phyloP scores from a whole-genome alignment of 2,329 filamentous ascomycete species.

The Ambrosiella cleistominuta region DNA sequence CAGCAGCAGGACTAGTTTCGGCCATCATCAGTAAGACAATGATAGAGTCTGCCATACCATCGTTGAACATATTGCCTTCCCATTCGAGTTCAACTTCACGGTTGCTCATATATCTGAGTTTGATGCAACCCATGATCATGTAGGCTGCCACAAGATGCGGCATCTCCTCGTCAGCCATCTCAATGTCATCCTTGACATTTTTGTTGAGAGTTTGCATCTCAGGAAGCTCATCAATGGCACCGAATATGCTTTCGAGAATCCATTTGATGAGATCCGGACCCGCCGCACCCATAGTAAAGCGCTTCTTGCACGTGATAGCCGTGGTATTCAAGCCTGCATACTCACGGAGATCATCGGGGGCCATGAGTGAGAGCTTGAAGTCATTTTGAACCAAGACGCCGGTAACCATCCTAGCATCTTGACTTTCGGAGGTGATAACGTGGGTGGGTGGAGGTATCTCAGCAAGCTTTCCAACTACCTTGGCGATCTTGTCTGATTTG shows the following conservation, averaged over 20 bases:
- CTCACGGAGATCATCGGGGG: conserved; percentile 84
- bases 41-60: conserved; percentile 92
- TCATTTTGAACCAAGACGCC: conserved; percentile 94
- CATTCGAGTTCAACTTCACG: conserved; percentile 84
- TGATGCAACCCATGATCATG: conserved; percentile 77
- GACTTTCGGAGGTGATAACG: conserved; percentile 18
- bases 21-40: conserved; percentile 84
- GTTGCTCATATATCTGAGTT: conserved; percentile 56
- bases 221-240: conserved; percentile 55
- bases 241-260: conserved; percentile 89
- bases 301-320: conserved; percentile 81
- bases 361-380: conserved; percentile 94
- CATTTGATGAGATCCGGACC: conserved; percentile 83
- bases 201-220: conserved; percentile 29
- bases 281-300: conserved; percentile 70
- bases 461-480: conserved; percentile 87
- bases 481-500: conserved; percentile 84
- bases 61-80: conserved; percentile 96
- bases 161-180: conserved; percentile 49
- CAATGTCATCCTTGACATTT: conserved; percentile 21
- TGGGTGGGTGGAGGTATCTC: conserved; percentile 51
- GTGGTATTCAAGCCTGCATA: conserved; percentile 96
- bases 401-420: conserved; percentile 42
- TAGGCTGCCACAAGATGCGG: conserved; percentile 37
- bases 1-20: conserved; percentile 84